A percentile compares a stretch with the other conserved stretches of the same genome.
Evolutionary conservation across 1,139 yeast genomes (phyloP).

Genomic region (Ashbya aceris): DNA sequence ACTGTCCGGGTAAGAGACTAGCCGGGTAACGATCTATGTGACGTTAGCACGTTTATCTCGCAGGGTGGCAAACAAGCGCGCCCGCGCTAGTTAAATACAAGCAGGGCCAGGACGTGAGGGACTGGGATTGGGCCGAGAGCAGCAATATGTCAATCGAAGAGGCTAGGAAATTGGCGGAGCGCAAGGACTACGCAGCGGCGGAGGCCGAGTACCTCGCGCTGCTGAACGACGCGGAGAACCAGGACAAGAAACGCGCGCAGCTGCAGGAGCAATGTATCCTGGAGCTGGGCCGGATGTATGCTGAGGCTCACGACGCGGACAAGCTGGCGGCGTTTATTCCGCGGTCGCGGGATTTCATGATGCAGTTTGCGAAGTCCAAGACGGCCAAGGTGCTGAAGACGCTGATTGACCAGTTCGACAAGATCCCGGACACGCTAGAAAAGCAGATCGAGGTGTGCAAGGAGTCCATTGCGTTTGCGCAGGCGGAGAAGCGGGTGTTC

Average conservation of each 20-base stretch:
- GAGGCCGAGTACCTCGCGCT: conserved; percentile 40
- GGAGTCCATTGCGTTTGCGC: conserved; percentile 83
- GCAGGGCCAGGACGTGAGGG: no score
- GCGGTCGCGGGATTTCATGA: conserved; percentile 61
- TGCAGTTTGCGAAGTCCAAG: conserved; percentile 80
- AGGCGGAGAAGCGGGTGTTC: conserved; percentile 73
- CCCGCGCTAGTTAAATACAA: no score
- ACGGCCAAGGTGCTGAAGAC: conserved; percentile 79
- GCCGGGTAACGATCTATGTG: no score
- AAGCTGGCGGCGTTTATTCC: conserved; percentile 55
- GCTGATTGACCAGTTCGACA: conserved; percentile 70
- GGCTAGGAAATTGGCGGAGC: conserved; percentile 49
- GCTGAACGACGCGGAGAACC: conserved; percentile 17
- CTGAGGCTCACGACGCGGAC: conserved; percentile 35
- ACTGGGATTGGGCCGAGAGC: no score
- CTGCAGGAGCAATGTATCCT: conserved; percentile 52
- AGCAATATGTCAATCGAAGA: conserved; percentile 33
- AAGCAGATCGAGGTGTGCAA: conserved; percentile 66
- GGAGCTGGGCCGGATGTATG: conserved; percentile 55
- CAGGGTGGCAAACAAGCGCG: no score
- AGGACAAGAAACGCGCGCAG: conserved; percentile 31
- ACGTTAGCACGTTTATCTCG: no score
- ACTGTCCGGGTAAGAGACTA: no score
- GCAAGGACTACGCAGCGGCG: conserved; percentile 44
- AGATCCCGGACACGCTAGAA: conserved; percentile 57